These are phyloP conservation scores for Lachancea waltii DNA, from an alignment of 805 yeast genomes.

Conservation along the genomic window DNA sequence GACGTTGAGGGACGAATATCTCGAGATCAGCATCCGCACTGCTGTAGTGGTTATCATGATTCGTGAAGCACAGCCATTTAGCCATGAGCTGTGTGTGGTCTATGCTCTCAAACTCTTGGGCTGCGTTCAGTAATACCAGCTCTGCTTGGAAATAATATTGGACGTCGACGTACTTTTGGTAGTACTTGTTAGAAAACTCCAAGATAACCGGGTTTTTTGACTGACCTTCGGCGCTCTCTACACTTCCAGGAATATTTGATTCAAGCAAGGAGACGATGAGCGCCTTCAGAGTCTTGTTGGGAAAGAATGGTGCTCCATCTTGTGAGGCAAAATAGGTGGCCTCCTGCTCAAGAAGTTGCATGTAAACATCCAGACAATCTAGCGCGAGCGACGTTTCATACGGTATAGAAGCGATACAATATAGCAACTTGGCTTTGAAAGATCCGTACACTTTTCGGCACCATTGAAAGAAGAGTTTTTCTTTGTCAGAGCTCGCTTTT, in stretches of 20 bases:
- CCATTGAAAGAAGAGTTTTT: constrained; percentile 54
- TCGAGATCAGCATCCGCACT: constrained; percentile 34
- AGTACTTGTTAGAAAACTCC: constrained; percentile 53
- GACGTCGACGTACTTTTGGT: constrained; percentile 62
- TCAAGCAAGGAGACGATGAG: constrained; percentile 37
- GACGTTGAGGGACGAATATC: constrained; percentile 41
- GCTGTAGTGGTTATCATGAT: constrained; percentile 30
- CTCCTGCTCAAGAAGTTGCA: constrained; percentile 54
- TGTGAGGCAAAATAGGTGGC: constrained; percentile 45
- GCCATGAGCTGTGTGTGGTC: constrained; percentile 25
- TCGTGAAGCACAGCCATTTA: constrained; percentile 36
- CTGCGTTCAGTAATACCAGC: constrained; percentile 24
- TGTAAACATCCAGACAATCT: constrained; percentile 48
- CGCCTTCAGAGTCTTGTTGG: constrained; percentile 44
- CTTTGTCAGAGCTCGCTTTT: constrained; percentile 36
- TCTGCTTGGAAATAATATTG: constrained; percentile 65
- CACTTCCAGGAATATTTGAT: constrained; percentile 32
- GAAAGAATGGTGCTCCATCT: constrained; percentile 53
- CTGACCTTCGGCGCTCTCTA: constrained; percentile 40
- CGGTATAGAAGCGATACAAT: constrained; percentile 35
- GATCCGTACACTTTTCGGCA: constrained; percentile 49
- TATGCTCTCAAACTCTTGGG: constrained; percentile 21
- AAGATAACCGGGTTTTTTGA: constrained; percentile 41
- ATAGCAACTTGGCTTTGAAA: constrained; percentile 42
- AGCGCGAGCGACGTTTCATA: constrained; percentile 42